phyloP scores from a whole-genome alignment of 2,329 filamentous ascomycete species.

The Diaporthe sp. region DNA sequence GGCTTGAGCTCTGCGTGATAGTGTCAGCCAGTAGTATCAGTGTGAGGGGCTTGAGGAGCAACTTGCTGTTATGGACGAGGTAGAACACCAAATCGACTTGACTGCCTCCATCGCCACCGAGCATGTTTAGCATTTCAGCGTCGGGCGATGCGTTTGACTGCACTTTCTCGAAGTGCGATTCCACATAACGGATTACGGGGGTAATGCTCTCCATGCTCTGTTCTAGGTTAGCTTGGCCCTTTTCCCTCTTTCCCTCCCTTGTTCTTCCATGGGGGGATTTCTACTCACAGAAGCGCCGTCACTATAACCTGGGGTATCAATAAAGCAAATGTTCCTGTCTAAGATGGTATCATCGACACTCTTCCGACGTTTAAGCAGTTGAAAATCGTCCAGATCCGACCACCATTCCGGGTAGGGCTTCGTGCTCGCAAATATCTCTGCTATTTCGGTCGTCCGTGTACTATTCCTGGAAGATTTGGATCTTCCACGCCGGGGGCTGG shows the following conservation, averaged over 20 bases:
- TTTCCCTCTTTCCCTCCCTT: not conserved
- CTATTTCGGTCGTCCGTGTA: conserved; percentile 59
- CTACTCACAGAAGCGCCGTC: conserved; percentile 64
- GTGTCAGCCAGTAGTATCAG: conserved; percentile 7
- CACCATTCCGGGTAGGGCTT: conserved; percentile 92
- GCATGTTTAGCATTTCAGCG: conserved; percentile 79
- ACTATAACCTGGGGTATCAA: conserved; percentile 82
- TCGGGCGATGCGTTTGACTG: conserved; percentile 76
- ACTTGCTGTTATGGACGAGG: conserved; percentile 78
- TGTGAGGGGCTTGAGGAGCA: not conserved
- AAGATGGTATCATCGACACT: conserved; percentile 83
- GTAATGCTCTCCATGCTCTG: conserved; percentile 70
- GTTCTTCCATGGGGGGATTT: not conserved
- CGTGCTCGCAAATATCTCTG: conserved; percentile 83
- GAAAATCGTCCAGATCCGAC: conserved; percentile 79
- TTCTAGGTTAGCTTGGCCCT: conserved; percentile 34
- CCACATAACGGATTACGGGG: conserved; percentile 78
- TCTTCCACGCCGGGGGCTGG: conserved; percentile 41
- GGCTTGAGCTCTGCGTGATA: conserved; percentile 65
- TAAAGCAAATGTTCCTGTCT: conserved; percentile 93
- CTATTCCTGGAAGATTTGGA: conserved; percentile 43
- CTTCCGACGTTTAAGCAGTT: conserved; percentile 71
- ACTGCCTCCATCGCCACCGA: conserved; percentile 85
- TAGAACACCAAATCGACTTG: conserved; percentile 91
- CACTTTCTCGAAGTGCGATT: conserved; percentile 75